phyloP scores from a whole-genome alignment of 768 basidiomycete species.

The Lactifluus hygrophoroides region DNA sequence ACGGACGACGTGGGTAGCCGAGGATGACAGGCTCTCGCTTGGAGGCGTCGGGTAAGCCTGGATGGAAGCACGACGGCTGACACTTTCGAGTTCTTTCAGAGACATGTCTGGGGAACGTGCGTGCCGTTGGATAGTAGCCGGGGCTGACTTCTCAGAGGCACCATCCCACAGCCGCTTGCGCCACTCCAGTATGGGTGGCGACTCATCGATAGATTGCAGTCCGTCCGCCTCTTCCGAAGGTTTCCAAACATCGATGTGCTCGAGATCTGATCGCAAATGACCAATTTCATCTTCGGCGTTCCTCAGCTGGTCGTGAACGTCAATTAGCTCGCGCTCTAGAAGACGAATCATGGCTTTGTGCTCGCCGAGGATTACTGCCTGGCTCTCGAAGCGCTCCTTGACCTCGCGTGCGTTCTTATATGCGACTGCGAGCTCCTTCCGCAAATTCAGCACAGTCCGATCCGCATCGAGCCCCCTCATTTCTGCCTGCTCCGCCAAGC shows the following conservation, averaged over 20 bases:
- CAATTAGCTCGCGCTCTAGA: neutral
- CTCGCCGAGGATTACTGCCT: neutral
- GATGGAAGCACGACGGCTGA: neutral
- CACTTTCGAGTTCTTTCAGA: neutral
- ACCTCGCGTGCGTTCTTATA: neutral
- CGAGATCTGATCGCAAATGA: neutral
- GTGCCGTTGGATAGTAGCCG: neutral
- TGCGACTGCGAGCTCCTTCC: constrained; percentile 2
- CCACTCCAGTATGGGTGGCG: constrained; percentile 1
- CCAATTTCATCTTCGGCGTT: neutral
- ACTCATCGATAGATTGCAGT: neutral
- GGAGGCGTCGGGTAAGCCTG: neutral
- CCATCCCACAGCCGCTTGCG: neutral
- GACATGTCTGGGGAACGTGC: neutral
- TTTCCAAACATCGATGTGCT: neutral
- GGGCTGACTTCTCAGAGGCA: neutral
- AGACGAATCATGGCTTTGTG: neutral
- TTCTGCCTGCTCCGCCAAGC: neutral
- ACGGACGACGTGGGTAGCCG: neutral
- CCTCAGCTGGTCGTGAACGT: neutral
- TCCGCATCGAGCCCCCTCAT: neutral
- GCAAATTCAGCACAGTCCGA: neutral
- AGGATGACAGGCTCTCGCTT: neutral
- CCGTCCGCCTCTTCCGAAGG: neutral
- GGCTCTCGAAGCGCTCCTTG: neutral